phyloP scores from a whole-genome alignment of 768 basidiomycete genomes.

The Termitomyces sp. region DNA sequence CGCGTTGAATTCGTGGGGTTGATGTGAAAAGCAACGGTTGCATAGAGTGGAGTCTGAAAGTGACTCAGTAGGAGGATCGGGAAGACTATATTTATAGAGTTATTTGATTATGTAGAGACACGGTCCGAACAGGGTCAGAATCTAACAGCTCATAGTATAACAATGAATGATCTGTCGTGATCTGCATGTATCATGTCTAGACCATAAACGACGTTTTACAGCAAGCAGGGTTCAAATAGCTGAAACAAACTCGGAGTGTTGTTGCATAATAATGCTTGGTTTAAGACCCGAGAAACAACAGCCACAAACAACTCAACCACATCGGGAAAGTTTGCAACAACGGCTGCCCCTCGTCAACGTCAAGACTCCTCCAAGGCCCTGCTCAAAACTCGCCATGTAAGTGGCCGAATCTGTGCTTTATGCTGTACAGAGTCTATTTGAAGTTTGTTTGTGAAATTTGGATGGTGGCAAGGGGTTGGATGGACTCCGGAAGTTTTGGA shows the following conservation, averaged over 20 bases:
- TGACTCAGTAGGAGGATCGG: no score
- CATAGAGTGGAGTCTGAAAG: no score
- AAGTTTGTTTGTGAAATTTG: conserved; percentile 19
- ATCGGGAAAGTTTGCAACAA: conserved; percentile 12
- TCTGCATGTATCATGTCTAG: no score
- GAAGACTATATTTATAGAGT: no score
- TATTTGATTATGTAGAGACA: no score
- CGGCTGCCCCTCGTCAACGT: conserved; percentile 28
- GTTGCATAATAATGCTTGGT: not conserved
- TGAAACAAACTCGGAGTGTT: not conserved
- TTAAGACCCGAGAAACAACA: not conserved
- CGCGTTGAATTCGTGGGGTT: not conserved
- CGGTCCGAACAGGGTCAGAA: no score
- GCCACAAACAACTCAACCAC: conserved; percentile 14
- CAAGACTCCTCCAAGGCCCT: conserved; percentile 31
- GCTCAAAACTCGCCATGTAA: conserved; percentile 35
- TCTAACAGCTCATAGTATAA: no score
- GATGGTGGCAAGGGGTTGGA: conserved; percentile 30
- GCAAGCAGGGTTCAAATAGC: no score
- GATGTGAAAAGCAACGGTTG: no score
- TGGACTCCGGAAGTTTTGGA: conserved; percentile 27
- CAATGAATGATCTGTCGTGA: no score
- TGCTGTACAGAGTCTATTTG: conserved; percentile 14
- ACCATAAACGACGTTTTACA: no score
- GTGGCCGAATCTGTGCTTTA: conserved; percentile 21